A percentile compares a stretch with the other conserved stretches of the same genome.
Evolutionary conservation across 2,329 filamentous ascomycete species (phyloP).

Genomic region (Sarocladium brachiariae): DNA sequence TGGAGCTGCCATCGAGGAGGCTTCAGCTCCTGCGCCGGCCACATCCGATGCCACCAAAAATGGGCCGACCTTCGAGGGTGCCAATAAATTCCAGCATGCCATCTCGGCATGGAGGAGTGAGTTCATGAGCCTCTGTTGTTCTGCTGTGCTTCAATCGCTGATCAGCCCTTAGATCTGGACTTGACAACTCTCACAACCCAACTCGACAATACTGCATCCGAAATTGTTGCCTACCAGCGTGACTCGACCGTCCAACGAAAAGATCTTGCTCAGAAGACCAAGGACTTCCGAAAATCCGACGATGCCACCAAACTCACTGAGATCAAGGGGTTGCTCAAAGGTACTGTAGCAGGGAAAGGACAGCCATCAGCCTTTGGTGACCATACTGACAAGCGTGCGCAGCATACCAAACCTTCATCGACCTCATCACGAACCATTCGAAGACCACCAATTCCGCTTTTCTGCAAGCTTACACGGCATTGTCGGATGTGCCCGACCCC

Average conservation of each 20-base stretch:
- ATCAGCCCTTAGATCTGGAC: conserved; percentile 62
- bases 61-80: conserved; percentile 40
- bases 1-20: conserved; percentile 22
- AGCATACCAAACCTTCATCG: conserved; percentile 97
- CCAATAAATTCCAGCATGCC: conserved; percentile 94
- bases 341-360: conserved; percentile 36
- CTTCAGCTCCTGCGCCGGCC: conserved; percentile 21
- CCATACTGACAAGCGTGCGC: conserved; percentile 12
- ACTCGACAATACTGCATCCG: conserved; percentile 88
- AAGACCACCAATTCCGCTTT: conserved; percentile 93
- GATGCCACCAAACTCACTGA: conserved; percentile 80
- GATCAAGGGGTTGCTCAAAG: conserved; percentile 83
- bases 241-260: conserved; percentile 96
- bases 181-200: conserved; percentile 75
- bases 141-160: background rate
- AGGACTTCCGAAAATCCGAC: conserved; percentile 92
- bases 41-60: conserved; percentile 12
- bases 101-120: conserved; percentile 94
- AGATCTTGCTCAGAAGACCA: conserved; percentile 97
- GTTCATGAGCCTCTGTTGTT: conserved; percentile 9
- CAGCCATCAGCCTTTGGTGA: background rate
- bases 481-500: conserved; percentile 93
- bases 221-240: conserved; percentile 86
- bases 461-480: conserved; percentile 81
- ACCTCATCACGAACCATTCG: conserved; percentile 90